Evolutionary conservation across 1,284 basidiomycete species (phyloP), one percentile per base, ranked within the genome.

Genomic region (Ustanciosporium gigantosporum): DNA sequence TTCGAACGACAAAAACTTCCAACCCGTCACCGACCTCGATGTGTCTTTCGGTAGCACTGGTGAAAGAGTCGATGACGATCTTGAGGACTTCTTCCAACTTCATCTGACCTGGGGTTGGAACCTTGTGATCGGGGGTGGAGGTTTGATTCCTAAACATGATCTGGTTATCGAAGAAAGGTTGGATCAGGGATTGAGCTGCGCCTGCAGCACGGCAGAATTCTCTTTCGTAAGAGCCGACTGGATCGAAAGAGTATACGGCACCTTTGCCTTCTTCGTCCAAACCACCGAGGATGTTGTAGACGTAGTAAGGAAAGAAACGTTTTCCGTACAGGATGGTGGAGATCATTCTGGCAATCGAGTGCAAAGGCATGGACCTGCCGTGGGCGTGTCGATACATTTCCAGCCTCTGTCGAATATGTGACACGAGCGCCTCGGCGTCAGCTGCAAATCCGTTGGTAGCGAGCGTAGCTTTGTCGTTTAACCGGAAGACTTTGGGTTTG

Each of bases 241-340:
- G 75, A 42, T 77, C 75, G 48, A 76, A 77, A 21, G 59, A 65
- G 57, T 74, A 77, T 13, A 77, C 75, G 15, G 74, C 75, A 15
- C 75, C 75, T 17, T 70, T 72, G 2, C 75, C 75, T 23, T 77
- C 56, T 37, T 77, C 75, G 34, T 77, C 75, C 11, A 77, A 48
- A 8, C 75, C 75, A 5, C 75, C 75, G n/a, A 77, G 58, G 27
- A 77, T 75, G 45, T 77, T 77, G 64, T 75, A 76, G 19, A 76
- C 74, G 61, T 77, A 77, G 58, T 76, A 77, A 25, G 75, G 75
- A 67, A 77, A 77, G 59, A 76, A 75, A 22, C 75, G 67, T 64
- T 77, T 77, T 31, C 68, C 58, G 50, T 77, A 77, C 14, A 77
- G 59, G 25, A 76, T 75, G 19, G 73, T 76, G 16, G 66, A 73